phyloP scores from a whole-genome alignment of 164 flowering plant species.

The Malania oleifera region DNA sequence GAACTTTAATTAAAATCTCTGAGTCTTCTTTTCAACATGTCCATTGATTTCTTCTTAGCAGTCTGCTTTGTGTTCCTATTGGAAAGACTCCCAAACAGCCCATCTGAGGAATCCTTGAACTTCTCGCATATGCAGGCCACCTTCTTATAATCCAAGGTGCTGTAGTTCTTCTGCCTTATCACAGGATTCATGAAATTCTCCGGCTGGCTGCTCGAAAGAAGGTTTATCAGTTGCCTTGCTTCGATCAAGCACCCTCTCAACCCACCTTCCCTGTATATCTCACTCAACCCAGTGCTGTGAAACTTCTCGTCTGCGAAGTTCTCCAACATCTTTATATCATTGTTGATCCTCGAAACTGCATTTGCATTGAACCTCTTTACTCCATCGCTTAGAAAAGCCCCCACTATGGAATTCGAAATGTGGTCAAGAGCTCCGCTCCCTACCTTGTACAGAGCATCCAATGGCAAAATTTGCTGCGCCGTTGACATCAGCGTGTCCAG shows the following conservation, averaged over 20 bases:
- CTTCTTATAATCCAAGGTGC: constrained; percentile 68
- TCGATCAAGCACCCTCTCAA: constrained; percentile 59
- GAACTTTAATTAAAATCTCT: constrained; percentile 85
- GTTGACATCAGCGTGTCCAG: constrained; percentile 74
- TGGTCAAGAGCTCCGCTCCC: constrained; percentile 82
- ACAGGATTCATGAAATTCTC: constrained; percentile 94
- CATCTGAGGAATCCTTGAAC: constrained; percentile 76
- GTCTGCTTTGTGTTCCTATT: constrained; percentile 68
- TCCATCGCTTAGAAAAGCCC: constrained; percentile 70
- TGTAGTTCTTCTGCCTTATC: constrained; percentile 69
- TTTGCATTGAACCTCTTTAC: constrained; percentile 77
- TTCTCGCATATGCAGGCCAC: constrained; percentile 77
- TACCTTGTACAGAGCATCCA: constrained; percentile 71
- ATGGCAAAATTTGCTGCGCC: constrained; percentile 81
- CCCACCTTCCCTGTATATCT: constrained; percentile 55
- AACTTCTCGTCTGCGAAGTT: constrained; percentile 77
- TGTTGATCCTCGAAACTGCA: constrained; percentile 58
- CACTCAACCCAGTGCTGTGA: constrained; percentile 57
- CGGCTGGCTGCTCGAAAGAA: constrained; percentile 75
- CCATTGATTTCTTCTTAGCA: constrained; percentile 84
- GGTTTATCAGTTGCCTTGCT: constrained; percentile 77
- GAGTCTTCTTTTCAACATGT: constrained; percentile 63
- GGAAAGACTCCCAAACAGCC: constrained; percentile 80
- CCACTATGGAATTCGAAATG: constrained; percentile 50
- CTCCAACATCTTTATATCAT: constrained; percentile 63